Evolutionary conservation across 768 basidiomycete species (phyloP), one percentile per base, ranked within the genome.

Genomic region (Royoungia palumana): DNA sequence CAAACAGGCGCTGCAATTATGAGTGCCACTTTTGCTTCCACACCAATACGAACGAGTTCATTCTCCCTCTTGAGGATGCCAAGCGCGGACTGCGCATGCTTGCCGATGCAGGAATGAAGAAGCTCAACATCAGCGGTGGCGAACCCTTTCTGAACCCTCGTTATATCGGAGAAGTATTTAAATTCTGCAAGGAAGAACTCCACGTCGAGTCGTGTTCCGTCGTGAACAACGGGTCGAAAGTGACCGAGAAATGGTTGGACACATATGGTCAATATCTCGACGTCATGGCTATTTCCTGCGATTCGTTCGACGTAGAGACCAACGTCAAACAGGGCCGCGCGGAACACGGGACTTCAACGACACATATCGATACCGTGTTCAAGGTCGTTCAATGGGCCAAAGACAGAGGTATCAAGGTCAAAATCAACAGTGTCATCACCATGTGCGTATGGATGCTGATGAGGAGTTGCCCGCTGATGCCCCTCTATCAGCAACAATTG

Each of bases 241-340:
- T 74, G 21, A 73, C 72, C 0, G 67, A 72, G 39, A 67, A 60
- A 47, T 74, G 73, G 72, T 30, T 74, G 17, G 68, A 71, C 35
- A 59, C 56, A 5, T 74, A 72, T 25, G 71, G 73, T 1, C 37
- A 61, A 53, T 74, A 69, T 47, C 50, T 74, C 22, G 72, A 73
- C 25, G 60, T 73, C 25, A 73, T 74, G 64, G 72, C 72, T 0
- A 70, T 74, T 3, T 73, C 72, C 1, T 74, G 73, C 35, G 72
- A 74, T 35, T 65, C 66, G 12, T 74, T 74, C 34, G 68, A 70
- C 40, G 14, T 35, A 0, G 71, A 72, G 32, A 67, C 66, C 8
- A 74, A 73, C 43, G 17, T 66, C 30, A 63, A 51, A 19, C 60
- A 70, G 39, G 67, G 72, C 45, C 42, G 68, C 12, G 53, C 65